Base-by-base conservation (phyloP, 768 basidiomycete species). In the Hygrocybe punicea region DNA sequence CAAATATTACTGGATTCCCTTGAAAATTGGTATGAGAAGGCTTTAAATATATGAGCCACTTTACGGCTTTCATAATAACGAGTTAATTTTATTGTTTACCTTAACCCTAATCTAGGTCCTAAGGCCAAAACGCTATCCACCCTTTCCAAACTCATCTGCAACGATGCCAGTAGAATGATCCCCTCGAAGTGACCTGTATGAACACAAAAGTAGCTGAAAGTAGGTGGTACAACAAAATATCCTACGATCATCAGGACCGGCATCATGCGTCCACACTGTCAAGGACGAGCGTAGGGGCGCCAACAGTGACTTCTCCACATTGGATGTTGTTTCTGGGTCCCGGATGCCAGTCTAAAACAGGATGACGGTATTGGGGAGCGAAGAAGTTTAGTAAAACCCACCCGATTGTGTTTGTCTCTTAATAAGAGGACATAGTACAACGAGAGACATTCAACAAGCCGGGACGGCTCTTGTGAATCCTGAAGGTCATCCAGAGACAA, bases 341-440 rank as follows among this genome's bases (percentile, higher is more conserved):
- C 79, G 75, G 7, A 85, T 73, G 1, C 78, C 81, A 11, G 83
- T 85, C 84, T 86, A 55, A 13, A 24, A 56, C 45, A 14, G 47
- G 33, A 25, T 42, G 16, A 50, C 29, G 24, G 36, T 34, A 46
- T 21, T 40, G 25, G 11, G 7, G 34, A 33, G 21, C 19, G n/a
- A 52, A 23, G 35, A 39, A 17, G 10, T 48, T 9, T 11, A 37
- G 6, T 8, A 11, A 3, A 55, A 44, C 36, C 11, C 46, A 88
- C 89, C 65, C 67, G 67, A 64, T 91, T 91, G 4, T 69, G 60
- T 8, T 60, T 64, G 65, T 92, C 89, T 60, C 87, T 72, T 45
- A 73, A 68, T 7, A 89, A 63, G 16, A 90, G 72, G 34, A 86
- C 76, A 60, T 86, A 90, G 64, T 86, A 87, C 51, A 91, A 76